Percentiles rank a stretch among this genome's conserved stretches.
Evolutionary conservation across 2,329 filamentous ascomycete species (phyloP).

Genomic region (Diaporthe caulivora): DNA sequence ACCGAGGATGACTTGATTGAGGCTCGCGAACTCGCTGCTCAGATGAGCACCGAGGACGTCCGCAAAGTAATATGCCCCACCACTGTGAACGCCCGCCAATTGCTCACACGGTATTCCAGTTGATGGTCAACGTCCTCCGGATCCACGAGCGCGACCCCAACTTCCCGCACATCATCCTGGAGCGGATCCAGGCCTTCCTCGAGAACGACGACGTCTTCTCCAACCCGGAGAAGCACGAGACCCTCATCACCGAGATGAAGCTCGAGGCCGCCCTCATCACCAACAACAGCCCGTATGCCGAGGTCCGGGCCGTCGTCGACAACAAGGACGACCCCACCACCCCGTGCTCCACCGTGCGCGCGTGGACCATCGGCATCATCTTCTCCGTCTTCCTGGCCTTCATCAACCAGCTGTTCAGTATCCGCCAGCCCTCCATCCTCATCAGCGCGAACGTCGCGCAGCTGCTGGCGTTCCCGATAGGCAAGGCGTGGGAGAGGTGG

Average conservation of each 20-base stretch:
- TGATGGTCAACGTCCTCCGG: constrained; percentile 19
- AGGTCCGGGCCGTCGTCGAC: constrained; percentile 67
- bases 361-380: constrained; percentile 65
- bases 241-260: constrained; percentile 66
- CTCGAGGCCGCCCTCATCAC: constrained; percentile 66
- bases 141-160: constrained; percentile 61
- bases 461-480: constrained; percentile 67
- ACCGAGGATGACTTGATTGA: constrained; percentile 21
- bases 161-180: constrained; percentile 56
- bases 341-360: constrained; percentile 67
- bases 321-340: constrained; percentile 65
- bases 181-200: constrained; percentile 56
- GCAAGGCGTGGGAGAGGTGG: constrained; percentile 61
- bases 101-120: not conserved
- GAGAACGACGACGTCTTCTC: constrained; percentile 58
- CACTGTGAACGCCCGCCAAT: too few relatives aligned
- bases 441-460: constrained; percentile 69
- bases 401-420: constrained; percentile 69
- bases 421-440: constrained; percentile 66
- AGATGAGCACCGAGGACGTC: constrained; percentile 22
- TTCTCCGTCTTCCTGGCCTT: constrained; percentile 64
- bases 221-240: constrained; percentile 60
- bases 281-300: constrained; percentile 68
- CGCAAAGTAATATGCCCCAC: not conserved
- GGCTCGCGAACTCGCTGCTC: constrained; percentile 13